Conservation (phyloP, 768 basidiomycete species). For the Chiua virens region DNA sequence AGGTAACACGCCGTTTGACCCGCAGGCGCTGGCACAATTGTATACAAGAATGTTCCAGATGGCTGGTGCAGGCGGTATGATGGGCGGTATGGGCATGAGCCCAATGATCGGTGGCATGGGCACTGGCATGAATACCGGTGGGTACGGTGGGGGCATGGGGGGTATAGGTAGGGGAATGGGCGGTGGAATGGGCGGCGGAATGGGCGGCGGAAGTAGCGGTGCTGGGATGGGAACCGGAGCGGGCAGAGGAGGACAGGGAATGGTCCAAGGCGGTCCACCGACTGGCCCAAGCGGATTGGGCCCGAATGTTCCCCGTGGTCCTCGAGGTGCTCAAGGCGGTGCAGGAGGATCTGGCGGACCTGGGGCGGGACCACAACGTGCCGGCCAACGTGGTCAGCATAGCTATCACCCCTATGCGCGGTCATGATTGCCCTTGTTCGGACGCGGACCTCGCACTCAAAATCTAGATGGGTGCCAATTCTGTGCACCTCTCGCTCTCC, state of each 20-base stretch:
- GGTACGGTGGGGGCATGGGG: conserved; percentile 38
- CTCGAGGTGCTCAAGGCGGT: conserved; percentile 57
- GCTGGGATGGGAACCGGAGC: conserved; percentile 39
- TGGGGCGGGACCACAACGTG: conserved; percentile 70
- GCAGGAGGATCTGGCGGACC: conserved; percentile 50
- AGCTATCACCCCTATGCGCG: conserved; percentile 85
- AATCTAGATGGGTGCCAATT: conserved; percentile 5
- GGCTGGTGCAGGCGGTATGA: conserved; percentile 54
- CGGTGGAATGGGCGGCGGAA: conserved; percentile 42
- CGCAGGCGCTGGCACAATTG: conserved; percentile 86
- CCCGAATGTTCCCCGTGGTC: conserved; percentile 64
- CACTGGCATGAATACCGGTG: conserved; percentile 30
- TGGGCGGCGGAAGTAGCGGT: conserved; percentile 38
- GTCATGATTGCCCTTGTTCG: conserved; percentile 30
- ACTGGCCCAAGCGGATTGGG: conserved; percentile 45
- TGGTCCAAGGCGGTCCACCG: conserved; percentile 37
- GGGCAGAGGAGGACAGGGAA: conserved; percentile 40
- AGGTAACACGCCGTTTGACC: conserved; percentile 77
- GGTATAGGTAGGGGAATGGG: conserved; percentile 42
- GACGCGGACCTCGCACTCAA: conserved; percentile 9
- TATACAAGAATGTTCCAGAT: conserved; percentile 96
- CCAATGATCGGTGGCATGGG: conserved; percentile 37
- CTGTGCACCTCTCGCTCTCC: neutral
- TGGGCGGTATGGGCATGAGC: conserved; percentile 44
- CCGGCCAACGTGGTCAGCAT: conserved; percentile 71